phyloP scores from a whole-genome alignment of 495 filamentous ascomycete genomes.

The Tetracladium setigerum region DNA sequence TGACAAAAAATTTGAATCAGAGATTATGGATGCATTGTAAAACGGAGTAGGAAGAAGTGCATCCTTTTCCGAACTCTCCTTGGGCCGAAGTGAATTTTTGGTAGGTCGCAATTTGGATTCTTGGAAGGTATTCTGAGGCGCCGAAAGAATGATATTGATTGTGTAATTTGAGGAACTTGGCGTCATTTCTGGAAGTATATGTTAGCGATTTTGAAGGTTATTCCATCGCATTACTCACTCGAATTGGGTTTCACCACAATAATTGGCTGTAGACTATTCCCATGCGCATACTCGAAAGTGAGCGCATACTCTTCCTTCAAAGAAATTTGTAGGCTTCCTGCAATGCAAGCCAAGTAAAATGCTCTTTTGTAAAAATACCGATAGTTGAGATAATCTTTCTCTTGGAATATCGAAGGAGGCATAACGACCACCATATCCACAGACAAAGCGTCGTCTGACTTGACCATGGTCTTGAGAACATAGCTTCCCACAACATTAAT shows the following conservation, averaged over 20 bases:
- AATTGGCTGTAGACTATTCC: slow-evolving; percentile 70
- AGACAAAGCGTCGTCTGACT: slow-evolving; percentile 43
- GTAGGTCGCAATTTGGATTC: slow-evolving; percentile 56
- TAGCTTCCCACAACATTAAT: slow-evolving; percentile 90
- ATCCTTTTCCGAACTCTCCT: slow-evolving; percentile 28
- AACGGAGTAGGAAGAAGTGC: slow-evolving; percentile 57
- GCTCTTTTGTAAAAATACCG: slow-evolving; percentile 93
- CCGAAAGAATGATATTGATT: slow-evolving; percentile 73
- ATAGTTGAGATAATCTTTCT: slow-evolving; percentile 90
- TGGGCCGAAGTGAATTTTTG: slow-evolving; percentile 61
- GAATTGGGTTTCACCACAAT: slow-evolving; percentile 40
- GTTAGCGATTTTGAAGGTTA: background rate
- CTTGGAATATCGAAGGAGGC: slow-evolving; percentile 72
- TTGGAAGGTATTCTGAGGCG: slow-evolving; percentile 58
- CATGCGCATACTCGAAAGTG: slow-evolving; percentile 62
- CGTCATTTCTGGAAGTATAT: slow-evolving; percentile 5
- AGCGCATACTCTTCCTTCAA: slow-evolving; percentile 45
- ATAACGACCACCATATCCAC: slow-evolving; percentile 84
- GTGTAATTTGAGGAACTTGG: slow-evolving; percentile 36
- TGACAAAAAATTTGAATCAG: slow-evolving; percentile 62
- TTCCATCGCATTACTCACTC: slow-evolving; percentile 1
- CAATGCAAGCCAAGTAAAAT: slow-evolving; percentile 79
- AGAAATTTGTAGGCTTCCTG: slow-evolving; percentile 54
- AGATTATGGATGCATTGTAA: slow-evolving; percentile 79
- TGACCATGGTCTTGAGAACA: slow-evolving; percentile 64